Conservation (phyloP, 345 rosid species). For the Gossypium raimondii region DNA sequence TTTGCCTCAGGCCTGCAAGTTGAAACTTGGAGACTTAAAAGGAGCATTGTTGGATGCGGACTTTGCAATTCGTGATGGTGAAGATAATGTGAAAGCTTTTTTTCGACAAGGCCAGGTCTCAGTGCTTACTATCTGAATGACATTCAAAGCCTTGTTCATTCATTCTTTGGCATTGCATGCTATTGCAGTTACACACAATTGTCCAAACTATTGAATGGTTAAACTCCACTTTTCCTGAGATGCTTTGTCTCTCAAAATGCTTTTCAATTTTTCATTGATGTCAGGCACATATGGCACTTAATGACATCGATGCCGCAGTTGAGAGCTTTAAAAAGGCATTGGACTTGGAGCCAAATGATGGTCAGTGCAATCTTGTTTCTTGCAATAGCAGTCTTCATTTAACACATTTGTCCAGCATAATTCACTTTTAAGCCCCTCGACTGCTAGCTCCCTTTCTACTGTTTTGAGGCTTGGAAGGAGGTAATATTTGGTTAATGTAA, state of each 20-base stretch:
- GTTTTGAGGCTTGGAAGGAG: background rate
- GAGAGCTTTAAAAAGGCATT: slow-evolving; percentile 64
- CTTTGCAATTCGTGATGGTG: slow-evolving; percentile 58
- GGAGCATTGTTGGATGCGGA: slow-evolving; percentile 60
- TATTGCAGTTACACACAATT: background rate
- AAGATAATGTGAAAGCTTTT: slow-evolving; percentile 58
- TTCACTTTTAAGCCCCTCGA: background rate
- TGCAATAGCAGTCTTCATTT: background rate
- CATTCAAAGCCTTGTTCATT: background rate
- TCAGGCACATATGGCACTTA: slow-evolving; percentile 64
- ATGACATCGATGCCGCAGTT: slow-evolving; percentile 55
- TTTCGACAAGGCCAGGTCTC: slow-evolving; percentile 71
- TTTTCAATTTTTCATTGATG: background rate
- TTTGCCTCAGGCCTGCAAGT: slow-evolving; percentile 47
- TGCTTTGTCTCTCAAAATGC: background rate
- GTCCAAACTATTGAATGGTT: background rate
- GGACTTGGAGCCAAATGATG: slow-evolving; percentile 61
- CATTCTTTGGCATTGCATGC: background rate
- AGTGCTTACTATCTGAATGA: background rate
- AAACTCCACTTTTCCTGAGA: background rate
- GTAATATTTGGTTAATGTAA: background rate
- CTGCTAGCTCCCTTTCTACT: background rate
- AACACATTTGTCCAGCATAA: background rate
- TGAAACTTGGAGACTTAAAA: slow-evolving; percentile 51
- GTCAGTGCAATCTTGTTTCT: slow-evolving; percentile 27